Evolutionary conservation across 768 basidiomycete genomes (phyloP), one percentile per base, ranked within the genome.

Genomic region (Tulasnella sp.): DNA sequence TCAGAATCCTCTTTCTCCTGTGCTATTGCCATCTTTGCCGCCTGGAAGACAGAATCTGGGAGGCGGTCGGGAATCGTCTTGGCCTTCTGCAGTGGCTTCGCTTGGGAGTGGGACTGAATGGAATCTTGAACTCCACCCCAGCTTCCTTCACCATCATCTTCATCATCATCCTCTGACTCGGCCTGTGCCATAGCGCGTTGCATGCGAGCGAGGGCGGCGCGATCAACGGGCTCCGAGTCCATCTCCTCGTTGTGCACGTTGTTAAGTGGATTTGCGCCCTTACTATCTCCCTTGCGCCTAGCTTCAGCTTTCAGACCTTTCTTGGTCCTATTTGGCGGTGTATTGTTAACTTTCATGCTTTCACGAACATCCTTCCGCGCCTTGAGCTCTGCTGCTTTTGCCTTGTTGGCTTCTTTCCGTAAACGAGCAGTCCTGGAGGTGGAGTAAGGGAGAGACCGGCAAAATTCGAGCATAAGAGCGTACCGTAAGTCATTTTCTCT

Each of bases 401-500:
- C 34, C 37, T 71, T 76, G 38, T 69, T 69, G 38, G 67, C 37
- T 42, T 38, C 75, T 17, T 76, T 76, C 67, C 42, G 64, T 70
- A 8, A 34, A 11, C 38, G 67, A 31, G 69, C 40, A 22, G 52
- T 19, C 45, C 75, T 76, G 38, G 2, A 42, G 42, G 34, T 9
- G n/a, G 1, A 15, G 39, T 68, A 17, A 39, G 38, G 37, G 11
- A 40, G 54, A 12, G 25, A 25, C 22, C 12, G n/a, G 1, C 52
- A 37, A 25, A 36, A 34, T 29, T 25, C 5, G 40, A 22, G 12
- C 22, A 45, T 15, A 73, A 45, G 38, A 49, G 29, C 36, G 5
- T 52, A 73, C 72, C 14, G 7, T 22, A 29, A 14, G n/a, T 58
- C 69, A 31, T 31, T 69, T 68, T 40, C 38, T 37, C 67, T 36